Evolutionary conservation across 2,329 filamentous ascomycete genomes (phyloP).

Genomic region (Ascocoryne sarcoides): DNA sequence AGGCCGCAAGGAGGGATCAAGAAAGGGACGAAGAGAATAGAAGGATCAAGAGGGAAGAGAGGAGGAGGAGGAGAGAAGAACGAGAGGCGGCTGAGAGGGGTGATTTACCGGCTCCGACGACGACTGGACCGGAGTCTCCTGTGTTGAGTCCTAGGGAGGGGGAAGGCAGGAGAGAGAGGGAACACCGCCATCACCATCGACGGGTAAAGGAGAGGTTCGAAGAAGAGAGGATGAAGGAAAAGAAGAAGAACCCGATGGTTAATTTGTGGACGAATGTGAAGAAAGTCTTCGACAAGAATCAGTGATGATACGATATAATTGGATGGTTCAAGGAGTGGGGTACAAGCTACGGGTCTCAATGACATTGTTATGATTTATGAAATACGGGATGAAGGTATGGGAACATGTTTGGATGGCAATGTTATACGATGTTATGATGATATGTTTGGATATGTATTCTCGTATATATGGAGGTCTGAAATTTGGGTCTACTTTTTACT

Average conservation of each 20-base stretch:
- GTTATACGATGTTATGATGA: no score
- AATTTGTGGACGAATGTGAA: constrained; percentile 10
- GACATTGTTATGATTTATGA: no score
- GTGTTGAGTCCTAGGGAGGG: neutral
- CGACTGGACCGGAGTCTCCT: no score
- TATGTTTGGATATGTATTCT: no score
- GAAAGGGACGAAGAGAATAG: constrained; percentile 22
- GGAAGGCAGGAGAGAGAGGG: constrained; percentile 1
- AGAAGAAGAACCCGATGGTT: constrained; percentile 6
- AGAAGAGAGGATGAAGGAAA: constrained; percentile 2
- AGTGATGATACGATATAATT: neutral
- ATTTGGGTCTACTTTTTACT: no score
- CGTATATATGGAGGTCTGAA: no score
- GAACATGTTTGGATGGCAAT: no score
- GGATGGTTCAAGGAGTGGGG: no score
- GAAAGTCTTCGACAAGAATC: constrained; percentile 8
- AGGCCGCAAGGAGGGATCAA: constrained; percentile 10
- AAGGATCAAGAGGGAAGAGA: constrained; percentile 15
- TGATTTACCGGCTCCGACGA: neutral
- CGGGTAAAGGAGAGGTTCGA: constrained; percentile 6
- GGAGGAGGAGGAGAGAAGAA: constrained; percentile 16
- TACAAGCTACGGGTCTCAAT: no score
- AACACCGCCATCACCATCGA: constrained; percentile 1
- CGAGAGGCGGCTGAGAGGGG: constrained; percentile 12
- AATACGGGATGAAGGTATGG: no score